Evolutionary conservation across 1,139 yeast species (phyloP).

Genomic region (Zygoascus hellenicus): DNA sequence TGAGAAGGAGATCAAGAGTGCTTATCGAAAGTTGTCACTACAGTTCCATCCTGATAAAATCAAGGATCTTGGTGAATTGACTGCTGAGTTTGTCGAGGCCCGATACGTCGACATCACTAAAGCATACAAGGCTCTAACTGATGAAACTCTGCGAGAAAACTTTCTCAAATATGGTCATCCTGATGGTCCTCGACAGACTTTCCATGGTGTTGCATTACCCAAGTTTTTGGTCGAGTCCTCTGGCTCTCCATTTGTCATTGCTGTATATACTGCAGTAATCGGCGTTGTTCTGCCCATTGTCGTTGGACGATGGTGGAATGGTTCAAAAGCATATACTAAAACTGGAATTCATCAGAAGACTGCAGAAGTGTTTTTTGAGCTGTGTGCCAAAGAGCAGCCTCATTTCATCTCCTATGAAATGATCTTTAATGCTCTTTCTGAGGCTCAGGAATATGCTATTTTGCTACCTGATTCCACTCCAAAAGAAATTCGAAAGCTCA

Average conservation of each 20-base stretch:
- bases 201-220: slow-evolving; percentile 97
- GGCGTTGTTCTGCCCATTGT: slow-evolving; percentile 73
- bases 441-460: slow-evolving; percentile 56
- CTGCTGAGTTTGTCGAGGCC: slow-evolving; percentile 65
- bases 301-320: slow-evolving; percentile 87
- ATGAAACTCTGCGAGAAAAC: slow-evolving; percentile 77
- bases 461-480: slow-evolving; percentile 42
- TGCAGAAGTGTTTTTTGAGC: slow-evolving; percentile 56
- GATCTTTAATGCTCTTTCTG: slow-evolving; percentile 56
- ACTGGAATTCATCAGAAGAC: slow-evolving; percentile 79
- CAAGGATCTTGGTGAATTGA: slow-evolving; percentile 46
- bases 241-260: slow-evolving; percentile 61
- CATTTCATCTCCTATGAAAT: slow-evolving; percentile 53
- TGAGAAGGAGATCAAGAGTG: slow-evolving; percentile 73
- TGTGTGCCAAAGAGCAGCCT: slow-evolving; percentile 64
- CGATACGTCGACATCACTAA: slow-evolving; percentile 76
- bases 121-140: slow-evolving; percentile 94
- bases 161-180: slow-evolving; percentile 91
- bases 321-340: slow-evolving; percentile 73
- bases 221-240: slow-evolving; percentile 83
- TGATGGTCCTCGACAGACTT: slow-evolving; percentile 91
- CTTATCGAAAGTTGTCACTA: slow-evolving; percentile 79
- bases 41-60: slow-evolving; percentile 94
- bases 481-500: slow-evolving; percentile 45
- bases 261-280: slow-evolving; percentile 63